Base-by-base conservation (phyloP, 75 land plant genomes). In the Sequoiadendron giganteum region DNA sequence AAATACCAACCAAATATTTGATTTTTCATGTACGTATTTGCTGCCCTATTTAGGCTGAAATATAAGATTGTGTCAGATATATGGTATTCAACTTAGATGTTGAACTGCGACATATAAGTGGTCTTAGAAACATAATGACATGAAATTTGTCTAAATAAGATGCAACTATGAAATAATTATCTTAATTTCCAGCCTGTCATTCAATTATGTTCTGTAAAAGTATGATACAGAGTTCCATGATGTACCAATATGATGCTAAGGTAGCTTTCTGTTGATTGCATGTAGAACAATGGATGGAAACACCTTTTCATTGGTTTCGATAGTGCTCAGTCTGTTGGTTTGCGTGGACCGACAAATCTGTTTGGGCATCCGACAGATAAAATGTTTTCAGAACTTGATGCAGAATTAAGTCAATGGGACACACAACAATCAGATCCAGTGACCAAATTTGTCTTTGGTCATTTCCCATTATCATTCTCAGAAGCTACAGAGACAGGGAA, bases 291-390 rank as follows among this genome's bases (percentile, higher is more conserved):
- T 82, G 94, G 92, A 42, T 84, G 95, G 90, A 98, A 95, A 89
- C 90, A 97, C 90, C 89, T 96, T 25, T 96, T 98, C 89, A 95
- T 98, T 87, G 99, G 97, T 16, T 43, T 97, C 75, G 99, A 98
- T 87, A 96, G 90, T 88, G 87, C 96, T 49, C 91, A 92, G 94
- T 68, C 88, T 42, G 87, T 94, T 86, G 99, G 99, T 75, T 83
- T 98, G 19, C 93, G 99, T 36, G 99, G 99, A 13, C 99, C 99
- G 72, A 95, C 96, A 65, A 96, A 98, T 88, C 85, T 98, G 6
- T 96, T 98, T 96, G 99, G 99, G 30, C 99, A 98, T 91, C 99
- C 99, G 49, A 97, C 97, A 42, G 99, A 98, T 72, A 76, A 91
- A 72, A 82, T 93, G 43, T 90, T 97, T 54, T 65, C 75, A 65